phyloP scores from a whole-genome alignment of 1,284 basidiomycete genomes.

The Meripilus lineatus region DNA sequence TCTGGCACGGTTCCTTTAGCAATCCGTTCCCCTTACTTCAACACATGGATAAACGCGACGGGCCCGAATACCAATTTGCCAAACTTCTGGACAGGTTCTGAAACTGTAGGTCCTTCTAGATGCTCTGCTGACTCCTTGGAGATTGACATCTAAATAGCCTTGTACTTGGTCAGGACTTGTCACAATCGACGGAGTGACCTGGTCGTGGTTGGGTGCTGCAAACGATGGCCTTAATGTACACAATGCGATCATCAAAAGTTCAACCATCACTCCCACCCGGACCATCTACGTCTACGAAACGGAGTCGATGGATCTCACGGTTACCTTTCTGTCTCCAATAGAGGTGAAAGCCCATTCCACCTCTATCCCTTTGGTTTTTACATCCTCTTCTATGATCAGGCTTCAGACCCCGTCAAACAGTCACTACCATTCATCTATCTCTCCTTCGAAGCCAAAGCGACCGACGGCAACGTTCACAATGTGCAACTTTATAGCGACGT shows the following conservation, averaged over 20 bases:
- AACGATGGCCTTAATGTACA: conserved; percentile 3
- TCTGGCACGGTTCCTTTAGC: too few relatives aligned
- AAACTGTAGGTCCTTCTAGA: conserved; percentile 7
- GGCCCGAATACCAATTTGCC: conserved; percentile 19
- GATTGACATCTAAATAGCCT: conserved; percentile 4
- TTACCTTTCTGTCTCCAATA: conserved; percentile 14
- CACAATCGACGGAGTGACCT: conserved; percentile 32
- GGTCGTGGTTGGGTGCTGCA: conserved; percentile 35
- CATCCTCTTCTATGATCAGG: conserved; percentile 4
- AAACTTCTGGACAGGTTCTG: conserved; percentile 19
- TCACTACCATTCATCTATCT: too few relatives aligned
- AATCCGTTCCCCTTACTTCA: conserved; percentile 34
- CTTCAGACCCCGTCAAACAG: conserved; percentile 13
- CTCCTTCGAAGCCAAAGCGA: conserved; percentile 18
- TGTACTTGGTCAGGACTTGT: conserved; percentile 35
- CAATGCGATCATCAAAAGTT: conserved; percentile 32
- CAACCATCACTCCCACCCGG: conserved; percentile 13
- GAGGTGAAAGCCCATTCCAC: conserved; percentile 11
- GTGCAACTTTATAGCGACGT: conserved; percentile 26
- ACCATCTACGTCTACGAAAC: conserved; percentile 11
- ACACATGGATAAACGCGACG: conserved; percentile 26
- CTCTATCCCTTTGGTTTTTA: conserved; percentile 7
- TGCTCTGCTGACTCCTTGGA: conserved; percentile 13
- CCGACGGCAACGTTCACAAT: conserved; percentile 19
- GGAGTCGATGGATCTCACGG: conserved; percentile 10